These are phyloP conservation scores for Auriculariales sp. DNA, from an alignment of 768 basidiomycete genomes.

Conservation along the genomic window DNA sequence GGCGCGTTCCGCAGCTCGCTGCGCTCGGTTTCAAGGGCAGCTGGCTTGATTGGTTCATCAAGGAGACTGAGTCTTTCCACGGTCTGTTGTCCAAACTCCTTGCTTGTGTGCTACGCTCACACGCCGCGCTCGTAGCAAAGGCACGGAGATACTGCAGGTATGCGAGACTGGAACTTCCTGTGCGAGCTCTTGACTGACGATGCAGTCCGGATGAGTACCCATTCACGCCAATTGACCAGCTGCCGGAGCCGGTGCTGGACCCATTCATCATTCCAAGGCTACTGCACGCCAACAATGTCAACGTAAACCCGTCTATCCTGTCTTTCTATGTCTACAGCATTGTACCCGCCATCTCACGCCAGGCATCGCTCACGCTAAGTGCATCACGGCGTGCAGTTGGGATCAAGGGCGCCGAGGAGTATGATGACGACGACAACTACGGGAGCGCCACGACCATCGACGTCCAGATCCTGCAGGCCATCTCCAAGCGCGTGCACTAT, in stretches of 20 bases:
- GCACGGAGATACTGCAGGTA: conserved; percentile 90
- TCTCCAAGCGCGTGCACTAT: conserved; percentile 96
- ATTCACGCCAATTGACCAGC: conserved; percentile 52
- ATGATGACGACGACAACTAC: conserved; percentile 93
- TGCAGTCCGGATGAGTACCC: conserved; percentile 94
- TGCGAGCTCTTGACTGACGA: neutral
- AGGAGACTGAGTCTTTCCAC: conserved; percentile 89
- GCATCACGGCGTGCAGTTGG: conserved; percentile 52
- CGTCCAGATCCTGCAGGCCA: conserved; percentile 92
- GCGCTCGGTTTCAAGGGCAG: conserved; percentile 65
- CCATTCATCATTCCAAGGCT: conserved; percentile 61
- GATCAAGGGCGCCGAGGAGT: conserved; percentile 50
- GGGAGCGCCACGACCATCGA: conserved; percentile 91
- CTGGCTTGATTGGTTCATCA: conserved; percentile 97
- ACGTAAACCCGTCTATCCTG: conserved; percentile 76
- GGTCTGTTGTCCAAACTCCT: conserved; percentile 34
- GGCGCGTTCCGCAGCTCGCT: conserved; percentile 67
- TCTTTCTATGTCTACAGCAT: conserved; percentile 80
- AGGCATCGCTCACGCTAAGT: conserved; percentile 52
- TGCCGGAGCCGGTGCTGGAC: conserved; percentile 72
- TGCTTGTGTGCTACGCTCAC: neutral
- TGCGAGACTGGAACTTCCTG: conserved; percentile 6
- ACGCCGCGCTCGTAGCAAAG: conserved; percentile 43
- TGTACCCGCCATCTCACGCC: conserved; percentile 76
- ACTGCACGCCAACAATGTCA: conserved; percentile 65